Conservation (phyloP, 345 rosid species). For the Gossypium mustelinum region DNA sequence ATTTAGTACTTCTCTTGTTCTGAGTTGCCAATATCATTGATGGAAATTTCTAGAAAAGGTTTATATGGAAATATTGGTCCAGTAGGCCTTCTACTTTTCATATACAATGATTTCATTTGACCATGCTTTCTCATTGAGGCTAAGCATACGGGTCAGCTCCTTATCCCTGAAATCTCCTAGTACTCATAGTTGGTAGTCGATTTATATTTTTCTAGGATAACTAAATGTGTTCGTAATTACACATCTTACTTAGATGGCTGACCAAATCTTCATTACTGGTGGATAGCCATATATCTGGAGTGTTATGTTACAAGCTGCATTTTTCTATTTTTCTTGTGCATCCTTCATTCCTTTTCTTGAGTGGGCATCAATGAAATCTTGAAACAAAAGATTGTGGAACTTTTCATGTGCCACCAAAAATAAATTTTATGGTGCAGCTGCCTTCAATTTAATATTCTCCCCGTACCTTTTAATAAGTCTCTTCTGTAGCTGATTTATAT, state of each 20-base stretch:
- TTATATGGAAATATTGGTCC: not conserved
- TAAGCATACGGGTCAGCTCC: not conserved
- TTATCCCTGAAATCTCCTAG: too few relatives aligned
- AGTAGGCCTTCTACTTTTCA: not conserved
- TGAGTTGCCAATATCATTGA: not conserved
- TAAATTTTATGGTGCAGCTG: not conserved
- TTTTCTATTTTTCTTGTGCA: not conserved
- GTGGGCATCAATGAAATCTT: slow-evolving; percentile 3
- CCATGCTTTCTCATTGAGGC: slow-evolving; percentile 1
- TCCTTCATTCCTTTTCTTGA: not conserved
- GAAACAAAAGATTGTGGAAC: not conserved
- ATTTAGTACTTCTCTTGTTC: not conserved
- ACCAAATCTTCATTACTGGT: not conserved
- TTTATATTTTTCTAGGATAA: not conserved
- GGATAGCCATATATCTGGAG: not conserved
- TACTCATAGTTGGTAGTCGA: not conserved
- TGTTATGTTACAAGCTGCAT: not conserved
- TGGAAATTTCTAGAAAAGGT: not conserved
- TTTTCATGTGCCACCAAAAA: not conserved
- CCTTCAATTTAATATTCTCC: not conserved
- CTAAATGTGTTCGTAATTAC: not conserved
- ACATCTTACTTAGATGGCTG: not conserved
- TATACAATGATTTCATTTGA: not conserved
- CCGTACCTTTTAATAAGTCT: not conserved
- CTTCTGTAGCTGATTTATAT: not conserved